Evolutionary conservation across 805 yeast genomes (phyloP), one percentile per base, ranked within the genome.

Genomic region (Saturnispora besseyi): DNA sequence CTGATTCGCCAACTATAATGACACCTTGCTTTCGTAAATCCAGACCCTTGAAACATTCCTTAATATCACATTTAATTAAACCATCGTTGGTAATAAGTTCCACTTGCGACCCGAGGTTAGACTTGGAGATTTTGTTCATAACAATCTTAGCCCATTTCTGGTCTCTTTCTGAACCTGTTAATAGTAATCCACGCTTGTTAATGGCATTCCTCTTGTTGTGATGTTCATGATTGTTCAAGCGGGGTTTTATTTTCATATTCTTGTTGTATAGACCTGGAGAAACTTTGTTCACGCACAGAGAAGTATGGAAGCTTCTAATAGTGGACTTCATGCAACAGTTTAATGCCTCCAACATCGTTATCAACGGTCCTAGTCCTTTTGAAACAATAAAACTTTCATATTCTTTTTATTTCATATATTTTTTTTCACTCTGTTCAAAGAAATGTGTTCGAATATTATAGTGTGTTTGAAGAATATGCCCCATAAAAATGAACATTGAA

Each of bases 251-350:
- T 32, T 40, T 26, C 38, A 18, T 38, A 6, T 15, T 21, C 15
- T 37, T 33, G 37, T 44, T 44, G 33, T 28, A 44, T 30, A 36
- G 26, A 6, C 46, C 41, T 5, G 46, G 38, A 12, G 33, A 44
- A 10, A 22, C n/a, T 13, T 45, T 45, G n/a, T 13, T 7, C n/a
- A 15, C 22, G 5, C n/a, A 5, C 26, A 36, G 13, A 4, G 40
- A 36, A 18, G 40, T 36, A 11, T 36, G 40, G 15, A 36, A 59
- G 81, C 81, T 52, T 75, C 78, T 26, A 26, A 26, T 8, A 8
- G 29, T 26, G 9, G 9, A 26, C 29, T 26, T 26, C 29, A 26
- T 6, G 29, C 29, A 26, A 26, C 29, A 26, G 9, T 26, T 26
- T 5, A 26, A 26, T 8, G 9, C 29, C 29, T 26, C 9, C 29